These are phyloP conservation scores for Apiospora hydei DNA, from an alignment of 2,329 filamentous ascomycete species.

Conservation along the genomic window DNA sequence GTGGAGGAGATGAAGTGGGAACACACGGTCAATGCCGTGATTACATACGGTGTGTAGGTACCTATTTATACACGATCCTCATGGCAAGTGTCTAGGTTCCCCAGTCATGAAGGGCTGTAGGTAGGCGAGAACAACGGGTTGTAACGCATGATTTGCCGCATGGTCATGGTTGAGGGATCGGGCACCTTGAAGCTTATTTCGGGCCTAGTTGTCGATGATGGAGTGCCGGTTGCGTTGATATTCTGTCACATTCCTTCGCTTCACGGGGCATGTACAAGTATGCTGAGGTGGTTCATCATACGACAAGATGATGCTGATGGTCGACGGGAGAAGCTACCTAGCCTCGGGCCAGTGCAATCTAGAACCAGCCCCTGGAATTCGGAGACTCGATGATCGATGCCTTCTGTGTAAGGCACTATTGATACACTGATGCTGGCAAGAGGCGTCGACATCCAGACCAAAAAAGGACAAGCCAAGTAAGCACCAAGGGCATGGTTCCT, in stretches of 20 bases:
- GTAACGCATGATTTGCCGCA: not conserved
- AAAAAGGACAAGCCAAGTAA: no score
- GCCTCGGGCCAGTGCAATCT: not conserved
- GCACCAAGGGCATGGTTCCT: not conserved
- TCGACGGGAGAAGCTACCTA: no score
- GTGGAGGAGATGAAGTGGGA: not conserved
- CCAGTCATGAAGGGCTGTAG: no score
- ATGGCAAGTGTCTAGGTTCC: not conserved
- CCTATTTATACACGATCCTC: not conserved
- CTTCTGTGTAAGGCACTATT: not conserved
- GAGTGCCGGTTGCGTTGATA: not conserved
- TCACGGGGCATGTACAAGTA: not conserved
- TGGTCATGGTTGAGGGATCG: not conserved
- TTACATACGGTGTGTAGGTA: not conserved
- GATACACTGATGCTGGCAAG: not conserved
- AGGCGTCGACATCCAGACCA: not conserved
- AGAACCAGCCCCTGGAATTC: not conserved
- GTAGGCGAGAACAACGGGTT: not conserved
- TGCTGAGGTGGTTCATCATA: not conserved
- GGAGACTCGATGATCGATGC: not conserved
- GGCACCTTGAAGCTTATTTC: not conserved
- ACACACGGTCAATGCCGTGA: slow-evolving; percentile 2
- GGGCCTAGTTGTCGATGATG: not conserved
- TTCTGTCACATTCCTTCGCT: no score
- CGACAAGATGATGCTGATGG: not conserved